Percentiles rank a stretch among this genome's conserved stretches.
These are phyloP conservation scores for Quercus tomentella DNA, from an alignment of 331 rosid genomes.

Conservation along the genomic window DNA sequence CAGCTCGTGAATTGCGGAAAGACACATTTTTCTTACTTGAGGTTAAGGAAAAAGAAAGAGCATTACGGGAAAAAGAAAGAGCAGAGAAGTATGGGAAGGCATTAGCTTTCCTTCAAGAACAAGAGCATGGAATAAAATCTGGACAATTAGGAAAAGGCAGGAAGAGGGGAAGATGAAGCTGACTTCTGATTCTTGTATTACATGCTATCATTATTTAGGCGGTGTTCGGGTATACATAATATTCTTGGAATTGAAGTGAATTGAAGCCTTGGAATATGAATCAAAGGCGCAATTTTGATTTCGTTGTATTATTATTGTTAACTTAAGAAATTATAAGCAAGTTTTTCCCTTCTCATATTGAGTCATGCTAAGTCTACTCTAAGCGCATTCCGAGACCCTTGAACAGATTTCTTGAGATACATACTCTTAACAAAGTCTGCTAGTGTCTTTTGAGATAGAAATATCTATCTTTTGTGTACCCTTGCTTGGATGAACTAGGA, in stretches of 20 bases:
- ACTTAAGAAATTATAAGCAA: neutral
- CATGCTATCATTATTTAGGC: neutral
- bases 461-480: no score
- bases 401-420: no score
- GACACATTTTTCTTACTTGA: constrained; percentile 68
- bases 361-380: no score
- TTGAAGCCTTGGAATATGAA: neutral
- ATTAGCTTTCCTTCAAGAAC: constrained; percentile 80
- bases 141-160: constrained; percentile 90
- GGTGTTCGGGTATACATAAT: neutral
- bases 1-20: constrained; percentile 84
- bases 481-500: no score
- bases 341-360: no score
- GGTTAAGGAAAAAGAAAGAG: constrained; percentile 63
- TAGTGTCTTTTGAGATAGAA: no score
- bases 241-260: neutral
- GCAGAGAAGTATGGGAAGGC: constrained; percentile 65
- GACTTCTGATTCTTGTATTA: neutral
- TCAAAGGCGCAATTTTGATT: neutral
- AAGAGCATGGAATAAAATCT: constrained; percentile 83
- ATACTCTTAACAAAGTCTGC: no score
- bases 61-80: constrained; percentile 49
- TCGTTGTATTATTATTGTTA: neutral
- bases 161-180: constrained; percentile 60
- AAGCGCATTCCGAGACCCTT: no score